Evolutionary conservation across 129 eudicot genomes (phyloP).

Genomic region (Apium graveolens): DNA sequence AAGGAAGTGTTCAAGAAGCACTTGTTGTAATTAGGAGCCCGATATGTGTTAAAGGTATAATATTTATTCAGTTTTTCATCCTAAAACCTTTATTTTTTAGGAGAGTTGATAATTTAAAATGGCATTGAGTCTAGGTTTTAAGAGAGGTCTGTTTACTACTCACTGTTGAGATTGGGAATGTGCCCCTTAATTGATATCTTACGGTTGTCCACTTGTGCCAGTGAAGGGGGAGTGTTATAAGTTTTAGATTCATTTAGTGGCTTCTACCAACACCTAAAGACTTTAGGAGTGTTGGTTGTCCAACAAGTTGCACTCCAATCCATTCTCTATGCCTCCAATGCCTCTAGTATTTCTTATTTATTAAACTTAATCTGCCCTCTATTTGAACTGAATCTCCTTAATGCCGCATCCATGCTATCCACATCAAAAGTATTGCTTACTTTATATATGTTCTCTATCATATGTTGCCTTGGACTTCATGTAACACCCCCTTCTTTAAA

Average conservation of each 20-base stretch:
- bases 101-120: background rate
- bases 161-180: background rate
- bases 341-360: constrained; percentile 5
- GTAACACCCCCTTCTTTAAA: too few species aligned
- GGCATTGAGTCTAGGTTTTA: background rate
- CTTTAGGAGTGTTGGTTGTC: background rate
- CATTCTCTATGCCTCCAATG: constrained; percentile 14
- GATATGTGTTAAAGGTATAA: background rate
- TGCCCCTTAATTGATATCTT: background rate
- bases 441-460: constrained; percentile 11
- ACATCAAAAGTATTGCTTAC: constrained; percentile 7
- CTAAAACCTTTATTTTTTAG: too few species aligned
- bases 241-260: background rate
- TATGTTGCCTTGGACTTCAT: constrained; percentile 7
- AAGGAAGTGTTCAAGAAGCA: constrained; percentile 28
- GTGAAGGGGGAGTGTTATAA: background rate
- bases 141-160: background rate
- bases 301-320: constrained; percentile 14
- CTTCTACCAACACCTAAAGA: background rate
- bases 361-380: background rate
- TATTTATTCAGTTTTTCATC: too few species aligned
- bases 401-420: background rate
- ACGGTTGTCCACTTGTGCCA: background rate
- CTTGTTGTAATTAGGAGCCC: constrained; percentile 17
- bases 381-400: background rate